Evolutionary conservation across 495 filamentous ascomycete species (phyloP).

Genomic region (Penicillium steckii): DNA sequence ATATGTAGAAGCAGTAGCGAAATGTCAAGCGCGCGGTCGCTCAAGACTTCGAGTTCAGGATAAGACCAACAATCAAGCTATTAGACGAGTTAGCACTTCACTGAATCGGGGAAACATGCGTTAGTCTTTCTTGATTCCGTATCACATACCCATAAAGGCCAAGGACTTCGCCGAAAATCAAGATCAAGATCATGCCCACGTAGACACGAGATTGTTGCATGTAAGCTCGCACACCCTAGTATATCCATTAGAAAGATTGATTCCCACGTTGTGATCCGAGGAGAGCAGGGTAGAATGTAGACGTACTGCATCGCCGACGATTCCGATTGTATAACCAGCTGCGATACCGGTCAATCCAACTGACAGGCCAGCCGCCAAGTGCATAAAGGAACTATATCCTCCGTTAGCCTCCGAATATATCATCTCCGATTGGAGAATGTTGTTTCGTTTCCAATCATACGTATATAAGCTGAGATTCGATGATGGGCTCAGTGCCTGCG

Average conservation of each 20-base stretch:
- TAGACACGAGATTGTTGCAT: conserved; percentile 95
- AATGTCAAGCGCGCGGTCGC: not conserved
- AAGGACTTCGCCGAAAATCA: conserved; percentile 97
- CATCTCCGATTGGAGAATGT: not conserved
- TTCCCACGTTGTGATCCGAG: not conserved
- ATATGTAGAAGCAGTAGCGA: conserved; percentile 1
- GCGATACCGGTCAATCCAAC: conserved; percentile 91
- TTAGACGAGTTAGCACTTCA: conserved; percentile 21
- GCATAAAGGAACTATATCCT: conserved; percentile 74
- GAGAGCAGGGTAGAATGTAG: not conserved
- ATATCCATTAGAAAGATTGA: conserved; percentile 21
- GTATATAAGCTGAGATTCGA: conserved; percentile 77
- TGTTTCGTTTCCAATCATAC: conserved; percentile 45
- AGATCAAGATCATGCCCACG: conserved; percentile 96
- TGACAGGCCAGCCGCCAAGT: conserved; percentile 84
- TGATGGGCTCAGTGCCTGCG: conserved; percentile 73
- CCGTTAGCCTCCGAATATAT: conserved; percentile 13
- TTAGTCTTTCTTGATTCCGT: not conserved
- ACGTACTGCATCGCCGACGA: conserved; percentile 84
- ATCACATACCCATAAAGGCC: conserved; percentile 87
- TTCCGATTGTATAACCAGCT: conserved; percentile 95
- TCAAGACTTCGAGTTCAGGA: conserved; percentile 52
- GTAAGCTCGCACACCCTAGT: conserved; percentile 81
- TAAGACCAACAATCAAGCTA: conserved; percentile 58
- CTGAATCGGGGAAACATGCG: not conserved